phyloP scores from a whole-genome alignment of 2,329 filamentous ascomycete genomes.

The Monilinia polystroma region DNA sequence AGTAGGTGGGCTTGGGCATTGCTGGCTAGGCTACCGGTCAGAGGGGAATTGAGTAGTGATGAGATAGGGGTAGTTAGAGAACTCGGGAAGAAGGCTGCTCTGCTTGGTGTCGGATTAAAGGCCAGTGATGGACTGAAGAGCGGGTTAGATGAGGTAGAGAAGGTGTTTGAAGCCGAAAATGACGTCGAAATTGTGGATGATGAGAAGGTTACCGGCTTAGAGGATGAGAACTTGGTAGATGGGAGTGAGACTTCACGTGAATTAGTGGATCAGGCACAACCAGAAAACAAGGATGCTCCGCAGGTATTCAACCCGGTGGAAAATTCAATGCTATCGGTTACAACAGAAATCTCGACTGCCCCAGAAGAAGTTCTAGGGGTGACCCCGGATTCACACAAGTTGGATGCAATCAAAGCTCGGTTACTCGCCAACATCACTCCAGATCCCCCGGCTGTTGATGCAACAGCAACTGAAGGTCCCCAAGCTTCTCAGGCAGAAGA shows the following conservation, averaged over 20 bases:
- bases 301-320: not conserved
- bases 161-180: slow-evolving; percentile 48
- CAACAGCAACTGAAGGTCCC: not conserved
- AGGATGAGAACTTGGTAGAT: slow-evolving; percentile 5
- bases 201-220: slow-evolving; percentile 31
- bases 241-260: not conserved
- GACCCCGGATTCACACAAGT: not conserved
- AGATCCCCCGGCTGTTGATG: not conserved
- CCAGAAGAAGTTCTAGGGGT: not conserved
- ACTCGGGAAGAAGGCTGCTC: slow-evolving; percentile 74
- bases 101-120: slow-evolving; percentile 42
- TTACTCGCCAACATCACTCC: slow-evolving; percentile 14
- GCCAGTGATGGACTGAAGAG: slow-evolving; percentile 42
- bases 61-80: slow-evolving; percentile 77
- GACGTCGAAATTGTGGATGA: slow-evolving; percentile 42
- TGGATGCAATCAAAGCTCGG: slow-evolving; percentile 4
- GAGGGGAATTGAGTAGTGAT: slow-evolving; percentile 71
- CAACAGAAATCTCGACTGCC: not conserved
- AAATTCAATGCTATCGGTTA: not conserved
- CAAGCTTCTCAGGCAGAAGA: not conserved
- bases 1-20: slow-evolving; percentile 86
- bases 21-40: slow-evolving; percentile 70
- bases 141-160: slow-evolving; percentile 48
- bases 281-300: not conserved
- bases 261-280: not conserved